Conservation (phyloP, 2,329 filamentous ascomycete genomes). For the Clonostachys solani region DNA sequence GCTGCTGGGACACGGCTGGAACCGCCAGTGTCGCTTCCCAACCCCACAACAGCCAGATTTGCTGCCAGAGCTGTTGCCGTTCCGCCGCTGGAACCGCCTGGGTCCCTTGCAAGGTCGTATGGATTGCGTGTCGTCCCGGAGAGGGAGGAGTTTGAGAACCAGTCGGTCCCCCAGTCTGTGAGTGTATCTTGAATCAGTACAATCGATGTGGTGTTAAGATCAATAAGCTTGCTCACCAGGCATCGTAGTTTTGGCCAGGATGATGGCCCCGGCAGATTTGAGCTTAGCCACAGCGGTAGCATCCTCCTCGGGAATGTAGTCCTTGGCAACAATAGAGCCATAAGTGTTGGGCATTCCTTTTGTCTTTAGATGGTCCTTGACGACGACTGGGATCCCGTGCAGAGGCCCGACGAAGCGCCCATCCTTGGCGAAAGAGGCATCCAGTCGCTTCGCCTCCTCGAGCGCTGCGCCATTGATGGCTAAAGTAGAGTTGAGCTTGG, state of each 20-base stretch:
- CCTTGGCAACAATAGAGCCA: constrained; percentile 1
- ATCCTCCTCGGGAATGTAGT: constrained; percentile 1
- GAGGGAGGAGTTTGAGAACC: constrained; percentile 2
- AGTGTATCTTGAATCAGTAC: too few species aligned
- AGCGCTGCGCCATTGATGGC: not conserved
- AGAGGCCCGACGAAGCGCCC: not conserved
- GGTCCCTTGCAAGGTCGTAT: constrained; percentile 2
- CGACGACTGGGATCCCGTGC: constrained; percentile 4
- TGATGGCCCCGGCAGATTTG: constrained; percentile 3
- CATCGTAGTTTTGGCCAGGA: constrained; percentile 4
- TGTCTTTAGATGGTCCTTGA: constrained; percentile 5
- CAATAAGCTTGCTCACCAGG: not conserved
- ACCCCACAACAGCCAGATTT: constrained; percentile 2
- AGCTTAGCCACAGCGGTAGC: constrained; percentile 2
- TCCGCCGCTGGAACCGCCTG: constrained; percentile 4
- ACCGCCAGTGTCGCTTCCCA: constrained; percentile 4
- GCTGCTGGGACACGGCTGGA: constrained; percentile 3
- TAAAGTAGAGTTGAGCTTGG: not conserved
- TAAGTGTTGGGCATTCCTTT: constrained; percentile 2
- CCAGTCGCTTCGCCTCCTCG: not conserved
- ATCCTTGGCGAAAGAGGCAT: not conserved
- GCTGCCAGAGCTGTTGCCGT: constrained; percentile 4
- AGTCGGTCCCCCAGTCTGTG: constrained; percentile 3
- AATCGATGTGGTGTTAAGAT: too few species aligned
- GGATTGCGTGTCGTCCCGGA: constrained; percentile 3